These are phyloP conservation scores for Penicillium frequentans DNA, from an alignment of 2,329 filamentous ascomycete genomes.

Conservation along the genomic window DNA sequence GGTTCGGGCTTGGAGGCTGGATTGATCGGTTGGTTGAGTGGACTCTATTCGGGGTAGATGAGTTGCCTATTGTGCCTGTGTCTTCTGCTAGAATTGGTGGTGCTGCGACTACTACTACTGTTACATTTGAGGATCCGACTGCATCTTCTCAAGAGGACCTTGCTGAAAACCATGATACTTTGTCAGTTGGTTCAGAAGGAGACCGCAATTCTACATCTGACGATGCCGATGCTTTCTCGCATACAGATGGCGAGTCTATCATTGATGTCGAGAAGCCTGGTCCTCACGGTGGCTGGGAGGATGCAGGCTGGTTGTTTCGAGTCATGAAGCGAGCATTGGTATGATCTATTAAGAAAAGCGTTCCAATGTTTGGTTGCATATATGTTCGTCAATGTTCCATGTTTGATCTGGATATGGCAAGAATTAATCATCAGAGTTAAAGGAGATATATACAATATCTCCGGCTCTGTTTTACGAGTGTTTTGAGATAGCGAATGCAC, in stretches of 20 bases:
- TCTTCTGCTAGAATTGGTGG: conserved; percentile 16
- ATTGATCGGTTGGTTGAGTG: conserved; percentile 60
- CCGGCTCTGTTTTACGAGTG: neutral
- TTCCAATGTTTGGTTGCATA: conserved; percentile 3
- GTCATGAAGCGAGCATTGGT: conserved; percentile 46
- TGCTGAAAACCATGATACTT: conserved; percentile 7
- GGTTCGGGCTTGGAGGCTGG: conserved; percentile 57
- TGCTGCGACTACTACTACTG: conserved; percentile 20
- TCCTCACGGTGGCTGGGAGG: conserved; percentile 54
- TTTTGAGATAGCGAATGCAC: neutral
- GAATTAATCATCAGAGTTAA: neutral
- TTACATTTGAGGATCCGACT: conserved; percentile 22
- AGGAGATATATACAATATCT: neutral
- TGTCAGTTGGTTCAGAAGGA: conserved; percentile 10
- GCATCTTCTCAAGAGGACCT: neutral
- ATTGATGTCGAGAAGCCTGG: conserved; percentile 35
- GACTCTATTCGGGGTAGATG: conserved; percentile 56
- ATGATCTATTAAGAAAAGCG: conserved; percentile 14
- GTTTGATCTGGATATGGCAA: neutral
- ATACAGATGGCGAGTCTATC: conserved; percentile 30
- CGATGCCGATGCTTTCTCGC: conserved; percentile 25
- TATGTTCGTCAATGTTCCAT: neutral
- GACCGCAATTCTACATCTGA: conserved; percentile 18
- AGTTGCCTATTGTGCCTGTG: conserved; percentile 29
- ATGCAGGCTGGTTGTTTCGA: conserved; percentile 59